phyloP scores from a whole-genome alignment of 805 yeast species.

The Debaryomyces maramus region DNA sequence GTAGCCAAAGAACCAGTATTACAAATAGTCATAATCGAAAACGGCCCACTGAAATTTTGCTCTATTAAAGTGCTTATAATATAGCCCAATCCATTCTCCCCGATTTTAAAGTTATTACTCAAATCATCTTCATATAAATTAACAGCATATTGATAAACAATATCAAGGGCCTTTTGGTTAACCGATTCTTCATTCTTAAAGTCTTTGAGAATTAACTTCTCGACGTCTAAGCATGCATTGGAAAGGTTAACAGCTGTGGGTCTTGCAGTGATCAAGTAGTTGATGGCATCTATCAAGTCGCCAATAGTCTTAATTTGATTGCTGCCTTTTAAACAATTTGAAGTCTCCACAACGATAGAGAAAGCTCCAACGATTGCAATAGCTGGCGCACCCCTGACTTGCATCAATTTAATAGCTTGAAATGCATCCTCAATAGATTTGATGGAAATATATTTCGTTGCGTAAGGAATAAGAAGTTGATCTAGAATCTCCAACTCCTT shows the following conservation, averaged over 20 bases:
- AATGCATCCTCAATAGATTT: constrained; percentile 71
- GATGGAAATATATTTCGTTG: constrained; percentile 66
- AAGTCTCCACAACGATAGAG: constrained; percentile 72
- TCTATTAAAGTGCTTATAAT: constrained; percentile 46
- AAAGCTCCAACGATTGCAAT: constrained; percentile 93
- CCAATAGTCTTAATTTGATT: constrained; percentile 22
- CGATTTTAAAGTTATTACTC: constrained; percentile 73
- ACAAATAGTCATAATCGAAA: constrained; percentile 87
- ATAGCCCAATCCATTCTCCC: constrained; percentile 77
- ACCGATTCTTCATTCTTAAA: constrained; percentile 24
- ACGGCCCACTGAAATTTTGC: constrained; percentile 58
- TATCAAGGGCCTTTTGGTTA: constrained; percentile 22
- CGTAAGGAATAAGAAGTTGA: constrained; percentile 80
- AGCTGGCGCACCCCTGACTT: constrained; percentile 98
- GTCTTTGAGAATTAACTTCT: constrained; percentile 23
- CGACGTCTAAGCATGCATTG: constrained; percentile 64
- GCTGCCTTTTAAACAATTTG: constrained; percentile 23
- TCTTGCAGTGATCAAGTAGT: constrained; percentile 70
- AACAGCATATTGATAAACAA: constrained; percentile 47
- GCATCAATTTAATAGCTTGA: constrained; percentile 84
- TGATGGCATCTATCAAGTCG: constrained; percentile 49
- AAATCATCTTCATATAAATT: constrained; percentile 73
- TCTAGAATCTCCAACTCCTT: constrained; percentile 64
- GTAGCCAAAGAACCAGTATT: constrained; percentile 97
- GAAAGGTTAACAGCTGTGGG: constrained; percentile 95